Percentiles rank a stretch among this genome's conserved stretches.
Conservation (phyloP, 1,284 basidiomycete species). For the Sanghuangporus sanghuang region DNA sequence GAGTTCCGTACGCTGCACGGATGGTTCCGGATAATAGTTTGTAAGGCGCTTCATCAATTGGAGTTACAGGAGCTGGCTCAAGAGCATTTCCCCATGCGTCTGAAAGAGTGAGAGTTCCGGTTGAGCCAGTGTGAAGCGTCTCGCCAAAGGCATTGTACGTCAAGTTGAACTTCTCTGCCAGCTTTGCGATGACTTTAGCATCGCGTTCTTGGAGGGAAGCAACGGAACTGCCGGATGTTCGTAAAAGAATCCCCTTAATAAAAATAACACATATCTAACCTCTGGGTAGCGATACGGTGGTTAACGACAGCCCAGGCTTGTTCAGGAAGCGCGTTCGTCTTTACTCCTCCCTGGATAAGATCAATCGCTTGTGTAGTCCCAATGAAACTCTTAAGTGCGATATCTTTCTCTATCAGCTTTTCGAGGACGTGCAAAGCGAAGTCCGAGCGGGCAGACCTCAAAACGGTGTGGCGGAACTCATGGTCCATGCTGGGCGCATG, state of each 20-base stretch:
- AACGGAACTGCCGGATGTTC: constrained; percentile 33
- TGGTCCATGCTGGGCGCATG: constrained; percentile 39
- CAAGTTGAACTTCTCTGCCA: constrained; percentile 42
- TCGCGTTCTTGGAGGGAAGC: constrained; percentile 37
- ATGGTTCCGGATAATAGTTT: constrained; percentile 47
- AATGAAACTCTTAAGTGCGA: constrained; percentile 30
- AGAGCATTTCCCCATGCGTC: constrained; percentile 41
- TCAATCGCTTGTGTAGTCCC: constrained; percentile 60
- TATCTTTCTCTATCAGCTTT: constrained; percentile 30
- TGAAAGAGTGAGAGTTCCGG: constrained; percentile 35
- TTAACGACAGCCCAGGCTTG: constrained; percentile 49
- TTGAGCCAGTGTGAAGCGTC: constrained; percentile 25
- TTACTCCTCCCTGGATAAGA: constrained; percentile 55
- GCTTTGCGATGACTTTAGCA: constrained; percentile 33
- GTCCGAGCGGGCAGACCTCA: constrained; percentile 34
- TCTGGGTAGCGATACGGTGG: constrained; percentile 44
- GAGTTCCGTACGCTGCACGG: constrained; percentile 37
- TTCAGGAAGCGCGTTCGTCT: constrained; percentile 58
- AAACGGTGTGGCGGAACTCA: constrained; percentile 33
- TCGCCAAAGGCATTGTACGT: constrained; percentile 41
- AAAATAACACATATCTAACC: constrained; percentile 26
- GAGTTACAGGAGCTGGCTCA: constrained; percentile 53
- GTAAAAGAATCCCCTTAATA: constrained; percentile 26
- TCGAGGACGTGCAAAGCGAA: constrained; percentile 38
- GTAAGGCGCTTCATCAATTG: constrained; percentile 41